Conservation (phyloP, 129 eudicot species). For the Centaurea solstitialis region DNA sequence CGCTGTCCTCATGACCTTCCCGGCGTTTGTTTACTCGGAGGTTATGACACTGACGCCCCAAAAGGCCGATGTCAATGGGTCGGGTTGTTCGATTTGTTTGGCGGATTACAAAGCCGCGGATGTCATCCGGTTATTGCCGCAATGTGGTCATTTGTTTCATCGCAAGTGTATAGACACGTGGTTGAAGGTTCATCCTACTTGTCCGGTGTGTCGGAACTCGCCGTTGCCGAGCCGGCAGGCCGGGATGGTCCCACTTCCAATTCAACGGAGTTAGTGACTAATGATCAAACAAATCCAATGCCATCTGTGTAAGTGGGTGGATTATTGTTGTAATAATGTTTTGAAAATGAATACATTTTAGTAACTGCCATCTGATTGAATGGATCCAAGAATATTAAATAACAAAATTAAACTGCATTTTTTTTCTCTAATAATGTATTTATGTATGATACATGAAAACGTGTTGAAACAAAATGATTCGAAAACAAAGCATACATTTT, state of each 20-base stretch:
- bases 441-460: neutral
- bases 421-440: no score
- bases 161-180: conserved; percentile 49
- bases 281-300: neutral
- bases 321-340: neutral
- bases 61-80: neutral
- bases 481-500: neutral
- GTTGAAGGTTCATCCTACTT: conserved; percentile 48
- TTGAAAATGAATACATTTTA: neutral
- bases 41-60: neutral
- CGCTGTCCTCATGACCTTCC: conserved; percentile 10
- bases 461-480: neutral
- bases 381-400: neutral
- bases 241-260: neutral
- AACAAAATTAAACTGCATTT: neutral
- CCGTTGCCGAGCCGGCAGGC: conserved; percentile 13
- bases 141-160: conserved; percentile 48
- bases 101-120: conserved; percentile 41
- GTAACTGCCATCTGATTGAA: neutral
- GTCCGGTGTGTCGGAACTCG: conserved; percentile 53
- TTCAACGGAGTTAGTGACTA: conserved; percentile 9
- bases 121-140: conserved; percentile 40
- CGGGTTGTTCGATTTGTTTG: conserved; percentile 48
- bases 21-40: conserved; percentile 14
- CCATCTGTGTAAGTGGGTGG: neutral